These are phyloP conservation scores for Raddia distichophylla DNA, from an alignment of 176 grass and related monocot species.

Conservation along the genomic window DNA sequence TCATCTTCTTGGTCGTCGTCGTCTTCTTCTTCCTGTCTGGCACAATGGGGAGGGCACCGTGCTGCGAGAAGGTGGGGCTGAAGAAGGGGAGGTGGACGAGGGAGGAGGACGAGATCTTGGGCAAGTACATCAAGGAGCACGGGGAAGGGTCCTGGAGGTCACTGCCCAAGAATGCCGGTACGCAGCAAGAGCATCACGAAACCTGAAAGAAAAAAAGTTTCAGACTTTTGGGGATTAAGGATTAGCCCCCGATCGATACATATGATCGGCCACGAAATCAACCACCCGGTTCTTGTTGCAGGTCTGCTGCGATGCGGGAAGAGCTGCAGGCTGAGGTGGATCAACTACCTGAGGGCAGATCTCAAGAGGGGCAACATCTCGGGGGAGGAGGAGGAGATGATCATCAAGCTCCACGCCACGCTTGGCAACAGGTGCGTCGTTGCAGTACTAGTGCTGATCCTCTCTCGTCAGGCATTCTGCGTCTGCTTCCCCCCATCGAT, in stretches of 20 bases:
- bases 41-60: constrained; percentile 59
- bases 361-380: constrained; percentile 61
- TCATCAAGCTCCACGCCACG: constrained; percentile 57
- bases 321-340: constrained; percentile 65
- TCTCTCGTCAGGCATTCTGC: background rate
- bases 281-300: background rate
- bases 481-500: background rate
- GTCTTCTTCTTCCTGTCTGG: background rate
- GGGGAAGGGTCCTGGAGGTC: constrained; percentile 63
- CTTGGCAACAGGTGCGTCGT: constrained; percentile 55
- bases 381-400: constrained; percentile 47
- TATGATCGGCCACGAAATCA: no score
- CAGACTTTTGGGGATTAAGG: background rate
- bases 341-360: constrained; percentile 54
- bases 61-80: constrained; percentile 73
- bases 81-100: constrained; percentile 64
- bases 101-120: constrained; percentile 62
- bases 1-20: no score
- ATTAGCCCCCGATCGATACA: background rate
- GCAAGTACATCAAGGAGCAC: constrained; percentile 47
- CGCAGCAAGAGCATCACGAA: background rate
- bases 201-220: background rate
- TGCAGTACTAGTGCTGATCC: background rate
- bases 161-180: constrained; percentile 68
- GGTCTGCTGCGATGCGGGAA: constrained; percentile 55